phyloP scores from a whole-genome alignment of 768 basidiomycete genomes.

The Trichaptum fuscoviolaceum region DNA sequence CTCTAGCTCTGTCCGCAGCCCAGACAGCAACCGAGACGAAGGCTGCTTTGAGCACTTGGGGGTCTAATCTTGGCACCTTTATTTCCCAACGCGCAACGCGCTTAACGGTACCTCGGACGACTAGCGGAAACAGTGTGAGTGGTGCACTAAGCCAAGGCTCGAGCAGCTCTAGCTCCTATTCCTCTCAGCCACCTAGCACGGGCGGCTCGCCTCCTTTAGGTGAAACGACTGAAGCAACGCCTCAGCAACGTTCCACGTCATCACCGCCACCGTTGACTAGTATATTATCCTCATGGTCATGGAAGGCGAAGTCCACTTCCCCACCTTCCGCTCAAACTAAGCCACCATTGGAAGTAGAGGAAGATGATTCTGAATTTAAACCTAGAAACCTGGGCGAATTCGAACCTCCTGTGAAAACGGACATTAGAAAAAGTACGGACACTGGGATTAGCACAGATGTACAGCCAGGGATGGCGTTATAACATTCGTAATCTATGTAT shows the following conservation, averaged over 20 bases:
- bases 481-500: not conserved
- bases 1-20: constrained; percentile 23
- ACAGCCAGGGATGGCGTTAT: not conserved
- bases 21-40: constrained; percentile 28
- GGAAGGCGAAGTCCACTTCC: not conserved
- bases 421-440: not conserved
- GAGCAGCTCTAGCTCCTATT: not conserved
- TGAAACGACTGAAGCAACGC: not conserved
- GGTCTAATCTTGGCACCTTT: constrained; percentile 44
- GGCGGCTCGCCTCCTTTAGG: not conserved
- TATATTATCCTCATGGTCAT: not conserved
- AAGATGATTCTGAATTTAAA: not conserved
- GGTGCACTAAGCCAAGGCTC: not conserved
- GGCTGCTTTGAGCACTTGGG: constrained; percentile 34
- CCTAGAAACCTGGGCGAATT: not conserved
- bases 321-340: not conserved
- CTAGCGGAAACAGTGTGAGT: not conserved
- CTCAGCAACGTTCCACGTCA: not conserved
- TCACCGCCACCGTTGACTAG: not conserved
- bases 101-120: constrained; percentile 26
- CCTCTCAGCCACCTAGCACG: not conserved
- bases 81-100: constrained; percentile 36
- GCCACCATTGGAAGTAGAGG: not conserved
- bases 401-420: not conserved
- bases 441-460: not conserved